Base-by-base conservation (phyloP, 1,284 basidiomycete species). In the Phellopilus nigrolimitatus region DNA sequence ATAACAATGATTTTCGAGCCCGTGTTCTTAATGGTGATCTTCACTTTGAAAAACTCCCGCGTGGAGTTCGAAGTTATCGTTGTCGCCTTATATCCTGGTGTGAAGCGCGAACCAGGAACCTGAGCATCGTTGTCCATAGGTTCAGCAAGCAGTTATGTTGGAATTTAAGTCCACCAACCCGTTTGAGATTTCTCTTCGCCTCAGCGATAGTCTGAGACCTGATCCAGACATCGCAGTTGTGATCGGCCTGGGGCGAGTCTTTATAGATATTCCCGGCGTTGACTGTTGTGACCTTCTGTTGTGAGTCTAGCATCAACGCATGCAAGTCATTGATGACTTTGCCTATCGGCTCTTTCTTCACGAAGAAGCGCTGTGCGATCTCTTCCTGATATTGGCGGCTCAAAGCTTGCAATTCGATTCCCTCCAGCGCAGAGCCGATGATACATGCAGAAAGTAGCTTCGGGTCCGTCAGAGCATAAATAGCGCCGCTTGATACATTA, bases 341-440 rank as follows among this genome's bases (percentile, higher is more conserved):
- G 21, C 36, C 45, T 9, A 47, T 19, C 9, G 45, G 30, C 15
- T 34, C 12, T 8, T 22, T 17, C 2, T 47, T 31, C 31, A 31
- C 30, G 13, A 37, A 22, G 19, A 47, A n/a, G 21, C 28, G 28
- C n/a, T 31, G 28, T n/a, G 19, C 17, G 21, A 52, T 24, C 6
- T 28, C 30, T 13, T 39, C 47, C 19, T 33, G 13, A 34, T 56
- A 46, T 15, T 76, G 72, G 37, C 62, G 57, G 55, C 79, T 75
- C 43, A 80, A 63, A n/a, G 73, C 64, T 57, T 80, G 76, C 64
- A 80, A 69, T 56, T 79, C 76, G 68, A 80, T 71, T 47, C 78
- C 76, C 63, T 80, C 77, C 25, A 79, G 67, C 6, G 78, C 76
- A 38, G 72, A 72, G 2, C 77, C 78, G 33, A 74, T 72, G 44